phyloP scores from a whole-genome alignment of 495 filamentous ascomycete genomes.

The Aspergillus cristatus region DNA sequence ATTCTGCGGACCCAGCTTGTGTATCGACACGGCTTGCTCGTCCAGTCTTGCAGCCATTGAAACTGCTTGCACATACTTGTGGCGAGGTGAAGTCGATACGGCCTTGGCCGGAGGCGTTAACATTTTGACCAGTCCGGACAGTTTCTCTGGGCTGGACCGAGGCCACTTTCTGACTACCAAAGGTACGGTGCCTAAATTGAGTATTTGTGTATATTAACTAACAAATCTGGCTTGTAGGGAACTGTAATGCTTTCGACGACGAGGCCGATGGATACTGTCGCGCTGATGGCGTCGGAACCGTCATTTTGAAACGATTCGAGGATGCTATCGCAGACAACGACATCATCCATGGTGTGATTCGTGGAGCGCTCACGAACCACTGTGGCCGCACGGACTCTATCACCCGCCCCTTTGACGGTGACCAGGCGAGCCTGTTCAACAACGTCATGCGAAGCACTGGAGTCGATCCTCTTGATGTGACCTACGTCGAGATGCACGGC shows the following conservation, averaged over 20 bases:
- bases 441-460: slow-evolving; percentile 60
- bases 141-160: slow-evolving; percentile 72
- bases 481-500: slow-evolving; percentile 87
- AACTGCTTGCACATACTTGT: slow-evolving; percentile 72
- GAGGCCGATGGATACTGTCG: slow-evolving; percentile 72
- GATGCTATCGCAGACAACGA: slow-evolving; percentile 71
- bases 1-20: slow-evolving; percentile 78
- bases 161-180: slow-evolving; percentile 76
- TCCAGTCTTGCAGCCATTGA: slow-evolving; percentile 78
- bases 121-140: slow-evolving; percentile 75
- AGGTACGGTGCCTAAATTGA: too few relatives aligned
- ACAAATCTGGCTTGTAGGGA: too few relatives aligned
- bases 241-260: slow-evolving; percentile 73
- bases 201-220: too few relatives aligned
- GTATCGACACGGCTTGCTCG: slow-evolving; percentile 84
- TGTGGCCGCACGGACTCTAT: slow-evolving; percentile 78
- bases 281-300: slow-evolving; percentile 60
- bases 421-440: slow-evolving; percentile 61
- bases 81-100: slow-evolving; percentile 74
- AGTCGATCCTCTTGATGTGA: slow-evolving; percentile 61
- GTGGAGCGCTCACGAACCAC: slow-evolving; percentile 63
- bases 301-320: slow-evolving; percentile 65
- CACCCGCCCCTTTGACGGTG: slow-evolving; percentile 64
- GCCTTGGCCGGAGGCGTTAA: slow-evolving; percentile 79
- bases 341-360: slow-evolving; percentile 58